A percentile compares a stretch with the other conserved stretches of the same genome.
Conservation (phyloP, 2,329 filamentous ascomycete species). For the Ophiostoma fasciatum region DNA sequence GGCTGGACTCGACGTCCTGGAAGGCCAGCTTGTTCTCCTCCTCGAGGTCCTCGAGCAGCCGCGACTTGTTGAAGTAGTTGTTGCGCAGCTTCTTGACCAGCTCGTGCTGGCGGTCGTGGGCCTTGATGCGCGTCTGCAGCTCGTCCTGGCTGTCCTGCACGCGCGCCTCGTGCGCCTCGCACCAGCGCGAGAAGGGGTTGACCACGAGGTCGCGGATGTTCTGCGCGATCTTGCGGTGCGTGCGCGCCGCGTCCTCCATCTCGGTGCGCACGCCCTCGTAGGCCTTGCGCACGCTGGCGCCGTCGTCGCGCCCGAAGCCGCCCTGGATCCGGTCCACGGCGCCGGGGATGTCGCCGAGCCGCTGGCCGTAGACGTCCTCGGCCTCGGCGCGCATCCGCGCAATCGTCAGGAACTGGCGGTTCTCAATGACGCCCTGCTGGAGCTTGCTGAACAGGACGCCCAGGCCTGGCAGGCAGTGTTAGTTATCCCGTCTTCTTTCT, state of each 20-base stretch:
- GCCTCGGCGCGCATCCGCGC: slow-evolving; percentile 91
- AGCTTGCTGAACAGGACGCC: slow-evolving; percentile 93
- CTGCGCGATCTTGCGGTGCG: slow-evolving; percentile 88
- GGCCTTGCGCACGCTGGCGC: slow-evolving; percentile 89
- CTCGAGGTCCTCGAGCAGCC: slow-evolving; percentile 87
- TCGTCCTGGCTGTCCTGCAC: slow-evolving; percentile 93
- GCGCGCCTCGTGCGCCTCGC: slow-evolving; percentile 81
- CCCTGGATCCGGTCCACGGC: slow-evolving; percentile 67
- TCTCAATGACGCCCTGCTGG: slow-evolving; percentile 89
- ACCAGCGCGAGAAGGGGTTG: slow-evolving; percentile 88
- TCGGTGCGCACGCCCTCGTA: slow-evolving; percentile 87
- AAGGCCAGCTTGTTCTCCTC: slow-evolving; percentile 98
- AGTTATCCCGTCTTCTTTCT: neutral
- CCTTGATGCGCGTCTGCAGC: slow-evolving; percentile 77
- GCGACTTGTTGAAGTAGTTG: slow-evolving; percentile 98
- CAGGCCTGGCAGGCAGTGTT: slow-evolving; percentile 39
- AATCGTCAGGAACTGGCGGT: slow-evolving; percentile 83
- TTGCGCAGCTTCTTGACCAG: slow-evolving; percentile 82
- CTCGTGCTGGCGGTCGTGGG: slow-evolving; percentile 84
- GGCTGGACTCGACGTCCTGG: slow-evolving; percentile 66
- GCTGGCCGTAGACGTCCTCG: slow-evolving; percentile 75
- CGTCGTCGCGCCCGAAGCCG: slow-evolving; percentile 83
- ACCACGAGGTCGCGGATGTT: slow-evolving; percentile 95
- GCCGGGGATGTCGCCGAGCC: slow-evolving; percentile 66
- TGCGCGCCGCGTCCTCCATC: slow-evolving; percentile 81